Evolutionary conservation across 192 early-diverging fungal species (phyloP), one percentile per base, ranked within the genome.

Genomic region (Coemansia guatemalensis): DNA sequence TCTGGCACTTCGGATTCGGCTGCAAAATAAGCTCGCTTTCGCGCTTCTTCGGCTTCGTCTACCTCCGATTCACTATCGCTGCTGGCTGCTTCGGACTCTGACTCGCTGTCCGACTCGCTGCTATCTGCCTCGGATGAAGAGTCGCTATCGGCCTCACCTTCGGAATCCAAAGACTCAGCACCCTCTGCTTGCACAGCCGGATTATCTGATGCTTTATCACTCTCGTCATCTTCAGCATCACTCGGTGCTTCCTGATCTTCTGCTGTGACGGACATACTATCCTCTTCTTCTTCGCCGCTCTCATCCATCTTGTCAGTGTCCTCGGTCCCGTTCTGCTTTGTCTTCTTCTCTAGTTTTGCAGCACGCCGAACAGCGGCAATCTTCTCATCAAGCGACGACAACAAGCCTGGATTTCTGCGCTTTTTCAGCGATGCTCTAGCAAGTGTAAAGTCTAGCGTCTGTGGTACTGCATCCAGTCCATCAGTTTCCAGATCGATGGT

Each of bases 371-470:
- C 51, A 24, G 55, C 60, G 12, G 70, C 81, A 65, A 81, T 83
- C 71, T 78, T 82, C n/a, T 82, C 66, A 23, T 82, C 79, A 25
- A 84, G 32, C 11, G 68, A 62, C 41, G 71, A 69, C 53, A 61
- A 68, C 52, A 30, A 44, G n/a, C 65, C 64, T 23, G 62, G 51
- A 73, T 85, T 84, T 30, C 82, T 77, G 56, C 84, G 82, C 29
- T 71, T 73, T 70, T 87, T 89, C 29, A 96, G 70, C 52, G 88
- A 88, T 4, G 85, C 89, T 55, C 90, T 82, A 23, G 92, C 93
- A 49, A 85, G 82, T 11, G 85, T 85, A 63, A 96, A 95, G 67
- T 96, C 93, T 85, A 92, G 90, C 5, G 86, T 81, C 67, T 91
- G 82, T 12, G 77, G 80, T n/a, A 78, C 71, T 12, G 83, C 66